These are phyloP conservation scores for Ceratocystis smalleyi DNA, from an alignment of 2,329 filamentous ascomycete genomes.

Conservation along the genomic window DNA sequence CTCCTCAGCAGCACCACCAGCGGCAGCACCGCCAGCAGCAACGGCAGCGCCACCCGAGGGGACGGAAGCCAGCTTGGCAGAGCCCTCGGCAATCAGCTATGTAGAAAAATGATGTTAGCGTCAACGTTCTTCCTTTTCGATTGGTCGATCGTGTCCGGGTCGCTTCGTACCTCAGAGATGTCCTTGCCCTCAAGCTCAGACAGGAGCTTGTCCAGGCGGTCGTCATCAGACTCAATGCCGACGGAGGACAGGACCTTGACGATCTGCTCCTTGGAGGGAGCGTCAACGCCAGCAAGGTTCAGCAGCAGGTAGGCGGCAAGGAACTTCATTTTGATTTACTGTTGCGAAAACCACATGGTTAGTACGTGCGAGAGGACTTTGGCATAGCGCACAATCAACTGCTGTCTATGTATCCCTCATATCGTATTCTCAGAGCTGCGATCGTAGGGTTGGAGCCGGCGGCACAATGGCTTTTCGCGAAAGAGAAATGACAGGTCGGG, in stretches of 20 bases:
- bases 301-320: slow-evolving; percentile 98
- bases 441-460: not conserved
- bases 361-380: not conserved
- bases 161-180: slow-evolving; percentile 66
- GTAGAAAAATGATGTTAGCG: slow-evolving; percentile 18
- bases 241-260: slow-evolving; percentile 81
- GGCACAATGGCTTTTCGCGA: not conserved
- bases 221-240: slow-evolving; percentile 81
- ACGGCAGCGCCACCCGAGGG: slow-evolving; percentile 76
- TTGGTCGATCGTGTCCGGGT: not conserved
- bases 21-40: slow-evolving; percentile 51
- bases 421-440: not conserved
- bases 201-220: slow-evolving; percentile 75
- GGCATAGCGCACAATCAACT: no score
- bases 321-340: slow-evolving; percentile 79
- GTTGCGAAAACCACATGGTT: not conserved
- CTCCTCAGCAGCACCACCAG: slow-evolving; percentile 48
- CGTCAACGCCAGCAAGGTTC: slow-evolving; percentile 78
- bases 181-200: slow-evolving; percentile 83
- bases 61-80: slow-evolving; percentile 90
- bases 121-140: no score
- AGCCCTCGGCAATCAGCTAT: slow-evolving; percentile 81
- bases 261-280: slow-evolving; percentile 73
- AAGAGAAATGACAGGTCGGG: not conserved
- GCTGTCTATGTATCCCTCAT: no score